phyloP scores from a whole-genome alignment of 208 protist species.

The Leishmania major region DNA sequence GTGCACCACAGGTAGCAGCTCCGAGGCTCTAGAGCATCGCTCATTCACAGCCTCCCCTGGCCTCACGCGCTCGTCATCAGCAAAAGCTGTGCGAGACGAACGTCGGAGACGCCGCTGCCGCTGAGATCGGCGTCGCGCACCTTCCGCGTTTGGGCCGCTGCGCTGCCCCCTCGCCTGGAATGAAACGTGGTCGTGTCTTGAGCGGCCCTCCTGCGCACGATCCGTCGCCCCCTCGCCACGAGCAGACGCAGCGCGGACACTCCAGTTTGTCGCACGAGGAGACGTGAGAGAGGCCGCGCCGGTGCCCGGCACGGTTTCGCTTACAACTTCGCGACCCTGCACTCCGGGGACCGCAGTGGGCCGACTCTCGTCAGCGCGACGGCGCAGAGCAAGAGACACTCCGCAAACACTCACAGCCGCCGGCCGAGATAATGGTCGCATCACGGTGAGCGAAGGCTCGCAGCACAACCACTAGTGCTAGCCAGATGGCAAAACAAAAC shows the following conservation, averaged over 20 bases:
- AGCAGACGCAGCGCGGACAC: neutral
- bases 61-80: neutral
- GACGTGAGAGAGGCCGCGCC: neutral
- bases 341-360: neutral
- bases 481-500: neutral
- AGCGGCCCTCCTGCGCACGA: neutral
- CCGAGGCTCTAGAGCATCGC: neutral
- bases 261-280: neutral
- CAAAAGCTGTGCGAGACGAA: neutral
- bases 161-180: conserved; percentile 15
- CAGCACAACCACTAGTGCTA: neutral
- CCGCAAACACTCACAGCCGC: too few relatives aligned
- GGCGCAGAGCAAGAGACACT: neutral
- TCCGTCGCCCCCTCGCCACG: neutral
- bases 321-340: neutral
- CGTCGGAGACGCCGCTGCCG: neutral
- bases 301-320: neutral
- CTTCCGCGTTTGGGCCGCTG: neutral
- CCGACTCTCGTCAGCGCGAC: neutral
- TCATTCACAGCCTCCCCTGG: neutral
- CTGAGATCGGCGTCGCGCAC: neutral
- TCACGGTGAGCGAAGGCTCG: neutral
- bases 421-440: neutral
- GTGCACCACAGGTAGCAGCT: conserved; percentile 16
- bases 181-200: conserved; percentile 6